Conservation (phyloP, 1,284 basidiomycete genomes). For the Coniophora puteana region DNA sequence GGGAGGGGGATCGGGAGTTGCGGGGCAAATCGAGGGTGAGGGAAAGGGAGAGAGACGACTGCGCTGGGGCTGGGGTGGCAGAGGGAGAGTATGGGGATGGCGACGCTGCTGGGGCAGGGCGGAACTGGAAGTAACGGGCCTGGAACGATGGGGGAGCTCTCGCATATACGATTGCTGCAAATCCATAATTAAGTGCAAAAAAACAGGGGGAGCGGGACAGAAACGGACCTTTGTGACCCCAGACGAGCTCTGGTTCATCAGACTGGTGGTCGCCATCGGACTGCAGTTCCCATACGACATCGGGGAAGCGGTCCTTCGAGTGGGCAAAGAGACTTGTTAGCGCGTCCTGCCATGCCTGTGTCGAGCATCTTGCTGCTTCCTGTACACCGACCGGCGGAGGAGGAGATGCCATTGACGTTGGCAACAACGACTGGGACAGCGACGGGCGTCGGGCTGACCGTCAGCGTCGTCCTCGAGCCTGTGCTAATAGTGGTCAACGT, state of each 20-base stretch:
- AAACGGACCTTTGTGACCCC: constrained; percentile 84
- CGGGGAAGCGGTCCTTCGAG: constrained; percentile 85
- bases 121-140: constrained; percentile 77
- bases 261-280: constrained; percentile 46
- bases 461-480: not conserved
- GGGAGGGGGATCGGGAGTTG: constrained; percentile 54
- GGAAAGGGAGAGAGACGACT: constrained; percentile 60
- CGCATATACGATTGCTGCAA: constrained; percentile 86
- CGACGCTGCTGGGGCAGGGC: constrained; percentile 51
- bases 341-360: constrained; percentile 71
- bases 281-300: constrained; percentile 84
- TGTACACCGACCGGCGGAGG: constrained; percentile 51
- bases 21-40: constrained; percentile 42
- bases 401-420: constrained; percentile 27
- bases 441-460: not conserved
- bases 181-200: constrained; percentile 4
- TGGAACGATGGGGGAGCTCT: constrained; percentile 88
- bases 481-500: constrained; percentile 3
- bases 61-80: constrained; percentile 46
- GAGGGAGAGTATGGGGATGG: constrained; percentile 56
- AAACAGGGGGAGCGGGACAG: constrained; percentile 6
- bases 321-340: constrained; percentile 72
- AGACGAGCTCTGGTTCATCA: constrained; percentile 58
- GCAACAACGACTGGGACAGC: not conserved
- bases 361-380: constrained; percentile 62